Evolutionary conservation across 2,329 filamentous ascomycete species (phyloP).

Genomic region (Acrodontium crateriforme): DNA sequence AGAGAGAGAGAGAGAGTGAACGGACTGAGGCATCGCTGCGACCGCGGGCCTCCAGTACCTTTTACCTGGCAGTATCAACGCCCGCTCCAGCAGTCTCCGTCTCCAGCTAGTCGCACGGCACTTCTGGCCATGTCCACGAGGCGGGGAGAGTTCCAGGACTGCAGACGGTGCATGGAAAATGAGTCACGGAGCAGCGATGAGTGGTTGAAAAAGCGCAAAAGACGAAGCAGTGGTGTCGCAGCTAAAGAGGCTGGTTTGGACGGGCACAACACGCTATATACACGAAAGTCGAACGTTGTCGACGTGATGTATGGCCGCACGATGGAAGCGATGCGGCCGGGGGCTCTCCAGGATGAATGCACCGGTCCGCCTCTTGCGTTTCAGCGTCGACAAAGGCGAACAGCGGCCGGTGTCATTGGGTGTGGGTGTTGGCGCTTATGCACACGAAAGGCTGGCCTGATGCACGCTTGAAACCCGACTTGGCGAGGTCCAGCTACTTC

Average conservation of each 20-base stretch:
- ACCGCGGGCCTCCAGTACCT: slow-evolving; percentile 1
- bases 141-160: slow-evolving; percentile 3
- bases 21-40: not conserved
- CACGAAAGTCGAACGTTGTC: slow-evolving; percentile 20
- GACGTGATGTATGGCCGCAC: slow-evolving; percentile 18
- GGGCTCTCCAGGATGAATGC: no score
- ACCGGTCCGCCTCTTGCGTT: no score
- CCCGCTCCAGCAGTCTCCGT: slow-evolving; percentile 1
- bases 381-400: no score
- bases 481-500: no score
- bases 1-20: not conserved
- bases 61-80: slow-evolving; percentile 2
- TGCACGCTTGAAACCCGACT: no score
- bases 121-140: slow-evolving; percentile 8
- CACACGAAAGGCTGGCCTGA: no score
- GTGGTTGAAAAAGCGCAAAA: slow-evolving; percentile 9
- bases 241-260: slow-evolving; percentile 7
- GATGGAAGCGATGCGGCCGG: slow-evolving; percentile 9
- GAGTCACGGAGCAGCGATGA: slow-evolving; percentile 12
- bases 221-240: slow-evolving; percentile 7
- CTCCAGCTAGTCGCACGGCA: slow-evolving; percentile 1
- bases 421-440: no score
- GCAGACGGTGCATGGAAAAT: slow-evolving; percentile 12
- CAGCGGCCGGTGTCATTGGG: no score
- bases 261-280: slow-evolving; percentile 14